Base-by-base conservation (phyloP, 768 basidiomycete genomes). In the Collybiopsis luxurians region DNA sequence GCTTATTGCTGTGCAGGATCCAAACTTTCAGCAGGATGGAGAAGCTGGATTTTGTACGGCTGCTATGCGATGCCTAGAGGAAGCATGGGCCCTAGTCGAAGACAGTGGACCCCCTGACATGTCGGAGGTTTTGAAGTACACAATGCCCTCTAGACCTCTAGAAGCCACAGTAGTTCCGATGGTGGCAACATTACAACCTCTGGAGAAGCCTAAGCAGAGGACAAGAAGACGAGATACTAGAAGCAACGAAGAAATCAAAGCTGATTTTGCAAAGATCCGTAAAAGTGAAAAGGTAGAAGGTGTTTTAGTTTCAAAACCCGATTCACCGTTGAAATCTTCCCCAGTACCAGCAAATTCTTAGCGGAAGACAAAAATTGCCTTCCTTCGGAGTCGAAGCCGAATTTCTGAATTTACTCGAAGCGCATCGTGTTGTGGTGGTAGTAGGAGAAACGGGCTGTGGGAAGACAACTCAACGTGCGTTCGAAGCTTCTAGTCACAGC, bases 371-470 rank as follows among this genome's bases (percentile, higher is more conserved):
- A 63, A 80, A 75, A 55, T 76, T 97, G 17, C 95, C 95, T 11
- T 92, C 93, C 1, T 96, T 89, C 72, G 66, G 77, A 23, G 81
- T 83, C 11, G 80, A 80, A 64, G 78, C 83, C 21, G 73, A 79
- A 13, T 91, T 97, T 61, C 70, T 94, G 46, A 55, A 73, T 13
- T 65, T 77, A 21, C 71, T 97, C 9, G 75, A 81, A 36, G 71
- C 66, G 10, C 83, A 83, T 61, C 76, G 86, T 47, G 90, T 88
- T 2, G 80, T 95, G 1, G 81, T 98, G 0, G 87, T 97, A 0
- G 89, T 95, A 4, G 95, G 95, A 43, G 95, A 96, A 71, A 94
- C 92, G 50, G 91, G 95, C 48, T 92, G 89, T 50, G 95, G 95
- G 26, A 98, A 98, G 71, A 95, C 92, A 2, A 95, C 92, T 0